Evolutionary conservation across 1,139 yeast genomes (phyloP).

Genomic region (Meyerozyma athensensis): DNA sequence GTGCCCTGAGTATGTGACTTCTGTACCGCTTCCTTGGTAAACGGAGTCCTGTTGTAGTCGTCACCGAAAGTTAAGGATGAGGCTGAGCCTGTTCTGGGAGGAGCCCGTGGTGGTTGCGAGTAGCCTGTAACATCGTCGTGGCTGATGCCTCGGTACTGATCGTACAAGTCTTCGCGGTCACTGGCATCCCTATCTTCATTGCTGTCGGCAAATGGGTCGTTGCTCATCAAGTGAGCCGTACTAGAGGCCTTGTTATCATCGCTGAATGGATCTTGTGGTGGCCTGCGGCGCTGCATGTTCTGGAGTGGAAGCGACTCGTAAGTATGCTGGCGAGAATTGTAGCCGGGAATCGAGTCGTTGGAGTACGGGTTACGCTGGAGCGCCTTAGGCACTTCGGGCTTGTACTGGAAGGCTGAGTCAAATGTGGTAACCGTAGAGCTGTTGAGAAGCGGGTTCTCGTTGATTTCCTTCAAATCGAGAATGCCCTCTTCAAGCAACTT

Average conservation of each 20-base stretch:
- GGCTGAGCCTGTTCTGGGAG: neutral
- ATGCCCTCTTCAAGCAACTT: constrained; percentile 34
- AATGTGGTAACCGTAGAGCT: constrained; percentile 4
- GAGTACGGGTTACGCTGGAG: neutral
- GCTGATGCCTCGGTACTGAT: neutral
- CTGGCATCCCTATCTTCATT: neutral
- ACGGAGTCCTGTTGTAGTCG: too few relatives aligned
- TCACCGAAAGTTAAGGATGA: neutral
- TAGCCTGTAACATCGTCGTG: too few relatives aligned
- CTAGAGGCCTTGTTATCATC: neutral
- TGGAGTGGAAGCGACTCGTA: constrained; percentile 1
- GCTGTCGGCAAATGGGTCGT: neutral
- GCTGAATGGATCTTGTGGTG: neutral
- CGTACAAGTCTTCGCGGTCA: neutral
- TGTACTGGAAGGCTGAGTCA: constrained; percentile 3
- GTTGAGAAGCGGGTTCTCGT: constrained; percentile 24
- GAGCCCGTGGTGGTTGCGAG: too few relatives aligned
- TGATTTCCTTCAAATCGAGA: constrained; percentile 20
- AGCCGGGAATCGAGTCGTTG: neutral
- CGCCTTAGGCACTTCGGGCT: neutral
- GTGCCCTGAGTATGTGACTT: too few relatives aligned
- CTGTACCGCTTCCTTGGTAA: too few relatives aligned
- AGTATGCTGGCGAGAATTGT: neutral
- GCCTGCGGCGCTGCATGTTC: neutral
- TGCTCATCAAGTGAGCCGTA: neutral